Evolutionary conservation across 306 rosid genomes (phyloP).

Genomic region (Astragalus membranaceus): DNA sequence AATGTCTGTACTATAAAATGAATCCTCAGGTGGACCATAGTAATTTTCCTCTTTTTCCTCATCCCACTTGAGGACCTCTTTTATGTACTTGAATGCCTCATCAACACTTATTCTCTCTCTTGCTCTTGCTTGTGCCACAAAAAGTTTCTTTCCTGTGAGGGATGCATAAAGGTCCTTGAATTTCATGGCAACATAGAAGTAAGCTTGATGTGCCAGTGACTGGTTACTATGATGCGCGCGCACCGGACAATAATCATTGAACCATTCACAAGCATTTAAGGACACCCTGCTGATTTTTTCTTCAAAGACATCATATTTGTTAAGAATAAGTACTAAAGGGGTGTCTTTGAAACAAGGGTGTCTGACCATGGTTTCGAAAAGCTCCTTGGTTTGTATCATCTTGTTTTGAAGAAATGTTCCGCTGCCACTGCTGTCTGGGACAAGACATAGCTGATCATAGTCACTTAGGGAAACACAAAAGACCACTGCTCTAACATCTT

Average conservation of each 20-base stretch:
- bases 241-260: conserved; percentile 67
- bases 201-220: conserved; percentile 84
- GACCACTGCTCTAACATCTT: conserved; percentile 84
- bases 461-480: conserved; percentile 79
- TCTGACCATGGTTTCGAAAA: conserved; percentile 78
- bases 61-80: conserved; percentile 96
- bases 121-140: conserved; percentile 80
- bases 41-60: conserved; percentile 81
- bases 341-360: conserved; percentile 87
- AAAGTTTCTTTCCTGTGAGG: conserved; percentile 62
- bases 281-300: conserved; percentile 56
- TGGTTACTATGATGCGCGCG: conserved; percentile 58
- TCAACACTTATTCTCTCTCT: conserved; percentile 77
- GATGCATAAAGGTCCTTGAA: conserved; percentile 88
- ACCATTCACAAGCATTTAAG: conserved; percentile 75
- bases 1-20: conserved; percentile 86
- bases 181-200: conserved; percentile 92
- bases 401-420: conserved; percentile 81
- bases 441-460: conserved; percentile 64
- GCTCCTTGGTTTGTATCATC: conserved; percentile 92
- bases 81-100: conserved; percentile 85
- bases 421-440: conserved; percentile 61
- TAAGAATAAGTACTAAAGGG: conserved; percentile 78
- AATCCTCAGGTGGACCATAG: conserved; percentile 82
- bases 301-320: conserved; percentile 84